phyloP scores from a whole-genome alignment of 192 early-diverging fungal genomes.

The Chytriomyces hyalinus region DNA sequence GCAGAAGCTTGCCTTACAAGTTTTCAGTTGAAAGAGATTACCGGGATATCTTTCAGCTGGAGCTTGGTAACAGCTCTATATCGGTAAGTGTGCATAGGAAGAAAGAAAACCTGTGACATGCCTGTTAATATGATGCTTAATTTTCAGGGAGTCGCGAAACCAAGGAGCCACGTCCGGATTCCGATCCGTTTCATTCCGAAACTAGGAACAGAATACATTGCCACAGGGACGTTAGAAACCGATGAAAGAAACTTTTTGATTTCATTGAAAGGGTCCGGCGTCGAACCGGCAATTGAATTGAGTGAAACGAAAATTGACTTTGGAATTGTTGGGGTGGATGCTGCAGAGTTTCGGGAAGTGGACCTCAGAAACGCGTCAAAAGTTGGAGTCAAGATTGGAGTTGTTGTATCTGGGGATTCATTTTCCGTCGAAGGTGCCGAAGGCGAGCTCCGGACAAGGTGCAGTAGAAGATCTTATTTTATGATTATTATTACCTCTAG shows the following conservation, averaged over 20 bases:
- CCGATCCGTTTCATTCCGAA: constrained; percentile 49
- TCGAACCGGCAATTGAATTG: constrained; percentile 46
- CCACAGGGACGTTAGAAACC: constrained; percentile 46
- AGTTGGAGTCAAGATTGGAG: constrained; percentile 41
- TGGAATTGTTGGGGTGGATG: constrained; percentile 58
- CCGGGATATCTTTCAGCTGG: constrained; percentile 49
- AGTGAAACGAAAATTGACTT: constrained; percentile 45
- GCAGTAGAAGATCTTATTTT: neutral
- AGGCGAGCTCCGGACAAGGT: neutral
- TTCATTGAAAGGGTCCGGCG: constrained; percentile 42
- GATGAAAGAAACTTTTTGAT: constrained; percentile 49
- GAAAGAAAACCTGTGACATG: neutral
- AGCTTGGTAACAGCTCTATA: constrained; percentile 21
- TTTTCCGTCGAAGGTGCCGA: neutral
- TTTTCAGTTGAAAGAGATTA: constrained; percentile 45
- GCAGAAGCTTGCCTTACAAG: constrained; percentile 47
- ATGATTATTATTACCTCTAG: constrained; percentile 1
- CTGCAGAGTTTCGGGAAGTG: constrained; percentile 53
- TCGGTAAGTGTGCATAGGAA: constrained; percentile 10
- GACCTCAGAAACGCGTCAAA: constrained; percentile 45
- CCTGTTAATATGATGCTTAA: neutral
- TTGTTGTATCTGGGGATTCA: neutral
- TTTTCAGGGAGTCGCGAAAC: constrained; percentile 40
- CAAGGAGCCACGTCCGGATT: constrained; percentile 31
- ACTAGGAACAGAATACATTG: constrained; percentile 39